Base-by-base conservation (phyloP, 495 filamentous ascomycete genomes). In the Talaromyces thailandensis region DNA sequence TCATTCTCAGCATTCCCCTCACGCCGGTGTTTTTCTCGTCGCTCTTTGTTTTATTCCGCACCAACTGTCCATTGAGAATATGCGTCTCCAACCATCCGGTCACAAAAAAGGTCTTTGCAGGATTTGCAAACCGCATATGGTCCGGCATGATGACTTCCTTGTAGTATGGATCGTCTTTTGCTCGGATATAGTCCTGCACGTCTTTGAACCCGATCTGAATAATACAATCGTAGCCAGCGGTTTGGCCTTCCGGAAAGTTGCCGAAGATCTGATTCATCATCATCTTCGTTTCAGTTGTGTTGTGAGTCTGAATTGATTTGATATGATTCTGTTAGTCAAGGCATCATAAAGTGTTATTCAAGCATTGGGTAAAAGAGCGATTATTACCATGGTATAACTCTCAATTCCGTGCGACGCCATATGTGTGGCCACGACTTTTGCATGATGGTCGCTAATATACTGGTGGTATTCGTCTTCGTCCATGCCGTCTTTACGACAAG, bases 101-200 rank as follows among this genome's bases (percentile, higher is more conserved):
- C 16, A 43, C 37, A 43, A 43, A 43, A n/a, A 43, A 14, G 1
- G 37, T 43, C 14, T 43, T 43, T 1, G 6, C 37, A n/a, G 87
- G 1, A 78, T 64, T 0, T 76, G 70, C 23, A 73, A 64, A 60
- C 87, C 87, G 67, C 86, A 57, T 64, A 74, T 66, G 48, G 25
- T 51, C 48, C 6, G 48, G 18, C 21, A 51, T 9, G 48, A 51
- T 25, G 23, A 23, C 69, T 71, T 71, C 6, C 55, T 72, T 67
- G 81, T 81, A 14, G 69, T 75, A 62, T n/a, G 68, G 66, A 67
- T 72, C 68, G 24, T 35, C 64, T 57, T 68, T 75, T 64, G 73
- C 69, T 21, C 57, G 24, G 55, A 66, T 67, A 63, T 65, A 79
- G 52, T 71, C 69, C 26, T 75, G 69, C 3, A 78, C 9, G 59